These are phyloP conservation scores for Aquanectria penicillioides DNA, from an alignment of 2,329 filamentous ascomycete genomes.

Conservation along the genomic window DNA sequence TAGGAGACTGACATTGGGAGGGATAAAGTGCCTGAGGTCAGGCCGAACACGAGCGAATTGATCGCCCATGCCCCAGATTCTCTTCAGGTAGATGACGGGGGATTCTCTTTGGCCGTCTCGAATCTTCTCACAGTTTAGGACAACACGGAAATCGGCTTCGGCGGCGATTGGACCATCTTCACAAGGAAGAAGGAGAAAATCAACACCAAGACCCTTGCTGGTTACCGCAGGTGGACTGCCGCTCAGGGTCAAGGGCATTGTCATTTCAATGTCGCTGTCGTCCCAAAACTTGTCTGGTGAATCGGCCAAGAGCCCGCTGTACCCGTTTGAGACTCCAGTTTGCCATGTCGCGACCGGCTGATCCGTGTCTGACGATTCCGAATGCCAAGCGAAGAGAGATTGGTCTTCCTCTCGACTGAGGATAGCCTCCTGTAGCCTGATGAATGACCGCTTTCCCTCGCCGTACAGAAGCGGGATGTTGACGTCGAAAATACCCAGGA, in stretches of 20 bases:
- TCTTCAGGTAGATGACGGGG: slow-evolving; percentile 3
- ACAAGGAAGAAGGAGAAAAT: slow-evolving; percentile 1
- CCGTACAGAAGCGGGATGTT: slow-evolving; percentile 13
- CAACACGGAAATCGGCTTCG: slow-evolving; percentile 7
- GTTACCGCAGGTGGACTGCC: background rate
- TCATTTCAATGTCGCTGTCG: slow-evolving; percentile 10
- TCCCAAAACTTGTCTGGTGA: slow-evolving; percentile 7
- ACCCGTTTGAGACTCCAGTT: background rate
- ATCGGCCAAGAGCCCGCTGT: background rate
- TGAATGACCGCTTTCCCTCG: slow-evolving; percentile 8
- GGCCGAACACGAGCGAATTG: slow-evolving; percentile 9
- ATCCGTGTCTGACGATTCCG: background rate
- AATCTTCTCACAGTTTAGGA: background rate
- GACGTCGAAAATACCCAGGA: slow-evolving; percentile 14
- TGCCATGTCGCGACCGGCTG: background rate
- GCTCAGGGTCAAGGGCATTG: slow-evolving; percentile 1
- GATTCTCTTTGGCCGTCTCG: background rate
- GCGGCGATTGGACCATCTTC: background rate
- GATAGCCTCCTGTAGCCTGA: slow-evolving; percentile 14
- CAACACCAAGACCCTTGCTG: background rate
- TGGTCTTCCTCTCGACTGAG: slow-evolving; percentile 6
- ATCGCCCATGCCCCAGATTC: slow-evolving; percentile 4
- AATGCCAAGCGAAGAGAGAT: slow-evolving; percentile 10
- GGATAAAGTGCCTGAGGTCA: background rate
- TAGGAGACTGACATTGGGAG: background rate